Percentiles rank a stretch among this genome's conserved stretches.
These are phyloP conservation scores for Lotmaria passim DNA, from an alignment of 208 protist species.

Conservation along the genomic window DNA sequence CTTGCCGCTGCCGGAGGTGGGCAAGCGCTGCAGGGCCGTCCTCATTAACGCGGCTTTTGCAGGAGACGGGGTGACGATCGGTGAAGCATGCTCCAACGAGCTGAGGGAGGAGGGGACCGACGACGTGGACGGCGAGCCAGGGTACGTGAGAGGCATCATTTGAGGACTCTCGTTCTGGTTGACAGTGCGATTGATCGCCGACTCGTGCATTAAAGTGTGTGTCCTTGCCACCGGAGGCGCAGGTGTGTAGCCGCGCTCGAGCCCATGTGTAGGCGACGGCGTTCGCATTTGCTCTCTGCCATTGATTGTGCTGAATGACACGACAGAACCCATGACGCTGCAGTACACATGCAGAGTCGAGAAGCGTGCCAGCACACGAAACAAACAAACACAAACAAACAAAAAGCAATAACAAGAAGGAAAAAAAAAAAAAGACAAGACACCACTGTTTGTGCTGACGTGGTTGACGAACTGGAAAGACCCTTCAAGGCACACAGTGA, in stretches of 20 bases:
- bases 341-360: background rate
- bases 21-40: background rate
- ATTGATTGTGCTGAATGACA: background rate
- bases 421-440: background rate
- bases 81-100: background rate
- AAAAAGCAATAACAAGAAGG: background rate
- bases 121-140: background rate
- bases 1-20: background rate
- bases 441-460: too few species aligned
- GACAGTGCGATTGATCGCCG: background rate
- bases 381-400: background rate
- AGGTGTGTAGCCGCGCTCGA: background rate
- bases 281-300: background rate
- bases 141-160: constrained; percentile 8
- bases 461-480: too few species aligned
- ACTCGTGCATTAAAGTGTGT: background rate
- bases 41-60: background rate
- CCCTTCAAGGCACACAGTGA: too few species aligned
- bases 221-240: background rate
- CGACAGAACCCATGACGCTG: constrained; percentile 3
- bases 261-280: background rate
- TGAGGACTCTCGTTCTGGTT: background rate
- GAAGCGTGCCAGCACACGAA: too few species aligned
- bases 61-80: background rate
- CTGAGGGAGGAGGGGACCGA: constrained; percentile 10